These are phyloP conservation scores for Neckera pumila DNA, from an alignment of 225 moss, liverwort and hornwort species.

Conservation along the genomic window DNA sequence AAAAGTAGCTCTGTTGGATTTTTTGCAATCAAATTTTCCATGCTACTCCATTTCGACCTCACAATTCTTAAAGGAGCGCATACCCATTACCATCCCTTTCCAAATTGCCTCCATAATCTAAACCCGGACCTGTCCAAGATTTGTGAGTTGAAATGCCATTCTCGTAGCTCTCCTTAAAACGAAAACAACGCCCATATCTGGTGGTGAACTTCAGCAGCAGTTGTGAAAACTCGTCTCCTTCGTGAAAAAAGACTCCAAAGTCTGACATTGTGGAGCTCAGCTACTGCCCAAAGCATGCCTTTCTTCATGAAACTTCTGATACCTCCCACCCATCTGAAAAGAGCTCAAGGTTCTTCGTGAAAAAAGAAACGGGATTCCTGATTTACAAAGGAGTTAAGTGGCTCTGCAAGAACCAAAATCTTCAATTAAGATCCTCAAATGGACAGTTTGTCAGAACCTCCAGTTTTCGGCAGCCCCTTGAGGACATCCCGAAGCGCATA, in stretches of 20 bases:
- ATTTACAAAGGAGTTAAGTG: neutral
- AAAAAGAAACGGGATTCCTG: neutral
- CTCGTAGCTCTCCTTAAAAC: neutral
- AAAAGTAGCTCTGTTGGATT: neutral
- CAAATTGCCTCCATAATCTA: neutral
- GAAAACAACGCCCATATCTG: neutral
- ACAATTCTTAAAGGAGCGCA: neutral
- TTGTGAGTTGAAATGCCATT: neutral
- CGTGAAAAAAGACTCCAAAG: neutral
- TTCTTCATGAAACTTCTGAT: neutral
- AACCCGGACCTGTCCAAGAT: neutral
- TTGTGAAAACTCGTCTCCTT: neutral
- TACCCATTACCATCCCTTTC: neutral
- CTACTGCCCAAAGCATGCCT: neutral
- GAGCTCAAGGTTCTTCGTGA: neutral
- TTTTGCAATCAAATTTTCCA: neutral
- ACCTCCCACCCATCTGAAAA: neutral
- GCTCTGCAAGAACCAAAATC: neutral
- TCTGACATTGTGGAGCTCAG: neutral
- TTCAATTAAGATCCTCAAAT: neutral
- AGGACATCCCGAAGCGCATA: conserved; percentile 79
- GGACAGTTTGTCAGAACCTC: conserved; percentile 15
- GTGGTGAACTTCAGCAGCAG: neutral
- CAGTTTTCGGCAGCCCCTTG: conserved; percentile 52
- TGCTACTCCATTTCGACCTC: too few relatives aligned